Evolutionary conservation across 306 rosid species (phyloP).

Genomic region (Trifolium dubium): DNA sequence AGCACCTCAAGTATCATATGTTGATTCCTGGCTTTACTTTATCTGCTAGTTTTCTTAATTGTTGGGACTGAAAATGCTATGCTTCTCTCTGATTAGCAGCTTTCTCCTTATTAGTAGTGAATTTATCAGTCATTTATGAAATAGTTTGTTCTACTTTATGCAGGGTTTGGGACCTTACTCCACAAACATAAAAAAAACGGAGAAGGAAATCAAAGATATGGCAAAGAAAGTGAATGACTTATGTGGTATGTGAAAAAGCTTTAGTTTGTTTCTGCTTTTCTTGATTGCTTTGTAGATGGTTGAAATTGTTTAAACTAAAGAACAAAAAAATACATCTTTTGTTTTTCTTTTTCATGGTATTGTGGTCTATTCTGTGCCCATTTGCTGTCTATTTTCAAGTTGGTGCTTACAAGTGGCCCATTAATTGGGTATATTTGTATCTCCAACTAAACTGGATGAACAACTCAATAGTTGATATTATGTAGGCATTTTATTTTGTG

Average conservation of each 20-base stretch:
- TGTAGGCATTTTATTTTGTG: constrained; percentile 19
- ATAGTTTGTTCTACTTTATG: constrained; percentile 21
- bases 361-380: not conserved
- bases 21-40: not conserved
- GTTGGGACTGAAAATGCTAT: not conserved
- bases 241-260: constrained; percentile 59
- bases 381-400: not conserved
- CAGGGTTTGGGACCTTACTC: constrained; percentile 99
- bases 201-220: constrained; percentile 95
- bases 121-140: not conserved
- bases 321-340: not conserved
- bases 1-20: not conserved
- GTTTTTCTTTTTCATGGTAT: not conserved
- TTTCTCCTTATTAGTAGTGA: not conserved
- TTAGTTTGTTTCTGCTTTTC: constrained; percentile 18
- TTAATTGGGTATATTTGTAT: constrained; percentile 16
- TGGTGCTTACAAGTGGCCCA: constrained; percentile 1
- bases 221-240: constrained; percentile 96
- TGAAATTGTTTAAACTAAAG: constrained; percentile 9
- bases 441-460: not conserved
- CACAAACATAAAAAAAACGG: constrained; percentile 74
- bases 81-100: not conserved
- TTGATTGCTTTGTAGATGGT: constrained; percentile 18
- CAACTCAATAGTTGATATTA: constrained; percentile 11
- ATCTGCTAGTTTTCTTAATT: constrained; percentile 17